Conservation (phyloP, 768 basidiomycete species). For the Terana coerulea region DNA sequence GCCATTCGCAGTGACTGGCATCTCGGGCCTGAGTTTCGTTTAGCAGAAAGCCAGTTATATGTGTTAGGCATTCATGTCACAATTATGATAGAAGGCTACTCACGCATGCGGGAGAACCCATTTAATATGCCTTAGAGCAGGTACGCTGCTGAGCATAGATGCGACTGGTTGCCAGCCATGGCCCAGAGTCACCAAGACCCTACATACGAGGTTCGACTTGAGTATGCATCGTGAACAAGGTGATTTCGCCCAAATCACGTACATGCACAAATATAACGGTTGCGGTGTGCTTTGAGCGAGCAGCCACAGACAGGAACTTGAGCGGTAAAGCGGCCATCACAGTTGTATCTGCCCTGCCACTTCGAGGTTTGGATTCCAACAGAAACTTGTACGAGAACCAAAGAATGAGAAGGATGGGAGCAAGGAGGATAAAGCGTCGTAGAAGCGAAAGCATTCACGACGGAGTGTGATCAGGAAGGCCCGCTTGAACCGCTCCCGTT, state of each 20-base stretch:
- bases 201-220: conserved; percentile 23
- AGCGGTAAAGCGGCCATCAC: conserved; percentile 31
- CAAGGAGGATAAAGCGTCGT: background rate
- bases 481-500: background rate
- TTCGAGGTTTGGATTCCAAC: background rate
- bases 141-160: conserved; percentile 53
- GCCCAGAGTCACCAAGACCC: conserved; percentile 76
- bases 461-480: background rate
- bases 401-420: background rate
- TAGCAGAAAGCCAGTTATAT: background rate
- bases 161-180: conserved; percentile 77
- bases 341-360: background rate
- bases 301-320: conserved; percentile 49
- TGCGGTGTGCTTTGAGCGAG: conserved; percentile 67
- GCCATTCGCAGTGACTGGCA: conserved; percentile 70
- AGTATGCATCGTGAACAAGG: background rate
- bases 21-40: conserved; percentile 39
- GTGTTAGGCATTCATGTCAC: background rate
- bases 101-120: conserved; percentile 88
- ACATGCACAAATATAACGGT: conserved; percentile 92
- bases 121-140: conserved; percentile 69
- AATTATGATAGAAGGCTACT: conserved; percentile 24
- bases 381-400: background rate
- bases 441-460: background rate
- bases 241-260: conserved; percentile 25